Evolutionary conservation across 2,329 filamentous ascomycete genomes (phyloP).

Genomic region (Penicillium sp.): DNA sequence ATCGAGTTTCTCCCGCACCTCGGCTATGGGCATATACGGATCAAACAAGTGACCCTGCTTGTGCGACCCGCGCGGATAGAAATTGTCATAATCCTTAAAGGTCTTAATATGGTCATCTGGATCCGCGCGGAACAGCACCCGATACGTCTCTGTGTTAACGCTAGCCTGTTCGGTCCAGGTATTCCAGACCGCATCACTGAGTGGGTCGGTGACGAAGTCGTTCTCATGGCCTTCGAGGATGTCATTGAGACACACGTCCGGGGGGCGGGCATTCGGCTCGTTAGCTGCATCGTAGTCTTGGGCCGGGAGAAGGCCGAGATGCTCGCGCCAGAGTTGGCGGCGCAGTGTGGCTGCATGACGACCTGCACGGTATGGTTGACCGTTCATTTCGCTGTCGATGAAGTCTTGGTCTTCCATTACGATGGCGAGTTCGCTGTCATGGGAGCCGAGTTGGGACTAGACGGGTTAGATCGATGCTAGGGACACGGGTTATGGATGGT

Average conservation of each 20-base stretch:
- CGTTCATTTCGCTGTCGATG: slow-evolving; percentile 72
- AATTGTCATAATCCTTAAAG: slow-evolving; percentile 86
- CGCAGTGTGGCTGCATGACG: slow-evolving; percentile 79
- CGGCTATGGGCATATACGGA: slow-evolving; percentile 68
- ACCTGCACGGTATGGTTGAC: slow-evolving; percentile 68
- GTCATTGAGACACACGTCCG: slow-evolving; percentile 68
- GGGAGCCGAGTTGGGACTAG: slow-evolving; percentile 73
- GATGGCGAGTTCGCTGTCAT: slow-evolving; percentile 89
- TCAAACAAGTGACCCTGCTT: slow-evolving; percentile 88
- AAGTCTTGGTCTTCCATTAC: slow-evolving; percentile 76
- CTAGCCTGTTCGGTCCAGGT: slow-evolving; percentile 74
- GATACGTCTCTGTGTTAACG: slow-evolving; percentile 78
- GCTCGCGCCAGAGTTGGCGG: slow-evolving; percentile 85
- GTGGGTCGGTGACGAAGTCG: slow-evolving; percentile 70
- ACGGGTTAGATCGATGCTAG: slow-evolving; percentile 1
- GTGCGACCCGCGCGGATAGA: slow-evolving; percentile 63
- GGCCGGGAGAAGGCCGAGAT: slow-evolving; percentile 77
- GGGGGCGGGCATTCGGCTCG: slow-evolving; percentile 75
- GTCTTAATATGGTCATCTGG: slow-evolving; percentile 87
- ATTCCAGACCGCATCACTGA: slow-evolving; percentile 66
- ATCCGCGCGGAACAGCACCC: slow-evolving; percentile 80
- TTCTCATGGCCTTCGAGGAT: slow-evolving; percentile 71
- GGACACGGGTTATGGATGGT: not conserved
- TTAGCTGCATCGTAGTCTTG: slow-evolving; percentile 67
- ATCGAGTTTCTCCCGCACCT: slow-evolving; percentile 74